phyloP scores from a whole-genome alignment of 495 filamentous ascomycete genomes.

The Neurospora cerealis region DNA sequence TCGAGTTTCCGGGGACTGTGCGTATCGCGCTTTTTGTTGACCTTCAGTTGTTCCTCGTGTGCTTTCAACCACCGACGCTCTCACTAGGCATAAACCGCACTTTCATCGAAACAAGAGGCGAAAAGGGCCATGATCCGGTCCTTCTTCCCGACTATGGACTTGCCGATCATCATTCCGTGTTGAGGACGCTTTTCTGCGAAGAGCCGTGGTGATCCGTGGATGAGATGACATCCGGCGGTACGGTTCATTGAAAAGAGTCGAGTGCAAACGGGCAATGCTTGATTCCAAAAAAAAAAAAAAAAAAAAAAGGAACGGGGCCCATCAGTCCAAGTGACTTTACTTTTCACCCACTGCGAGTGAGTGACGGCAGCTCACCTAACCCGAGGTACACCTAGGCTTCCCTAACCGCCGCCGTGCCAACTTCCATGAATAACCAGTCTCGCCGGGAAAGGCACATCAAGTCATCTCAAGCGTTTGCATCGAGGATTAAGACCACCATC shows the following conservation, averaged over 20 bases:
- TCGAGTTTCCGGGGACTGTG: neutral
- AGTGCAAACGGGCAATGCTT: neutral
- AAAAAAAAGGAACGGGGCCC: neutral
- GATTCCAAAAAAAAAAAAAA: neutral
- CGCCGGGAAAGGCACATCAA: neutral
- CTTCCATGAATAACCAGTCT: neutral
- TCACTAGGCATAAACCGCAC: neutral
- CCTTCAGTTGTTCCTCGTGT: neutral
- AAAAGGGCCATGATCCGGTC: neutral
- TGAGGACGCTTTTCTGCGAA: neutral
- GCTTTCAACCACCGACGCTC: neutral
- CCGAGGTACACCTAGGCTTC: neutral
- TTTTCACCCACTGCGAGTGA: neutral
- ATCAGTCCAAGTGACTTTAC: neutral
- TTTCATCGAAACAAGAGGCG: neutral
- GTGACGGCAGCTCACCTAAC: neutral
- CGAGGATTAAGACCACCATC: neutral
- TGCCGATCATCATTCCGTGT: neutral
- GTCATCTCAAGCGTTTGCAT: neutral
- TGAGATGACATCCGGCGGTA: neutral
- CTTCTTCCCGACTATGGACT: neutral
- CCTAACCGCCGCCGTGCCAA: neutral
- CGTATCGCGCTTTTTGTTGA: neutral
- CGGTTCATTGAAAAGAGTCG: neutral
- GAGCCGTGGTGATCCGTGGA: neutral